Evolutionary conservation across 2,329 filamentous ascomycete genomes (phyloP), one percentile per base, ranked within the genome.

Genomic region (Phialemonium atrogriseum): DNA sequence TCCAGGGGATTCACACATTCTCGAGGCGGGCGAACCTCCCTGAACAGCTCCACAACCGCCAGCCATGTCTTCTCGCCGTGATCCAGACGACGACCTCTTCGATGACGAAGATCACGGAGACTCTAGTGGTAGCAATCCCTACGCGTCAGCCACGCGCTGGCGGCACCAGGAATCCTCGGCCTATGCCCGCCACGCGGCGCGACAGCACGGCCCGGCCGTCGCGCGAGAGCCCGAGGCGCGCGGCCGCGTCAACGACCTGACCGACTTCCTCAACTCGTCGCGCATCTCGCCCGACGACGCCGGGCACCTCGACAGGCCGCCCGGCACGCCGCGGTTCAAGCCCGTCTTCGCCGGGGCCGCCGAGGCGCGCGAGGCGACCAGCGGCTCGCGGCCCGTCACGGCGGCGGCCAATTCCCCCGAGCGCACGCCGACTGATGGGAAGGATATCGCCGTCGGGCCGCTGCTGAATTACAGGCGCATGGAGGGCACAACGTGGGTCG

Each of bases 391-490:
- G 41, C 31, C 10, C 21, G 24, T 22, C 26, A 32, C 5, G 36
- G 24, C n/a, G 23, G 24, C 11, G 37, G 40, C 14, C 9, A 14
- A 17, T 17, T 15, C 12, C 21, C 16, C 10, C 19, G 13, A 13
- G 9, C 21, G 26, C 24, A 14, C 38, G 11, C 36, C 42, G 13
- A 21, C 41, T 7, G 68, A 72, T 29, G 68, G 67, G 27, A 68
- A 62, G 47, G 74, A 83, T 38, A 68, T 87, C 17, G 64, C 81
- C 10, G 80, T 74, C 44, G 84, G 84, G 1, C 84, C 84, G 13
- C 60, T 89, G 42, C 59, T 89, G 40, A 89, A 89, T 58, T 89
- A 87, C 55, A 70, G 80, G 41, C 73, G 74, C 48, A 87, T 82
- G 74, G 73, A 80, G 46, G 70, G 68, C 17, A 64, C 64, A 23